These are phyloP conservation scores for Lasiodiplodia gonubiensis DNA, from an alignment of 2,329 filamentous ascomycete genomes.

Conservation along the genomic window DNA sequence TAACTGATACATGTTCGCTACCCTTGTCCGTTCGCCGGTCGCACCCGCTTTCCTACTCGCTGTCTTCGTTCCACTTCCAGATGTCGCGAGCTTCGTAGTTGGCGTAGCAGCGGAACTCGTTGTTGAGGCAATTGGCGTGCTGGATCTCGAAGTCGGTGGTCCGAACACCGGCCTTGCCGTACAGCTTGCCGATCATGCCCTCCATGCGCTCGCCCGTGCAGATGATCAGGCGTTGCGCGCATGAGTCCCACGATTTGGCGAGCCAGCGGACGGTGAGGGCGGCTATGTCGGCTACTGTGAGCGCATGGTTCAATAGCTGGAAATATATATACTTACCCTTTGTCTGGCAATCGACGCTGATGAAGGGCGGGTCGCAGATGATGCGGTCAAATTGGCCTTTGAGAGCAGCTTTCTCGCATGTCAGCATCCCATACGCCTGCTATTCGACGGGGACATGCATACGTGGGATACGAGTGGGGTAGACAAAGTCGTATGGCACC, in stretches of 20 bases:
- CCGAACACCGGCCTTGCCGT: constrained; percentile 64
- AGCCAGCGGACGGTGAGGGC: constrained; percentile 79
- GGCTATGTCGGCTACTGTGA: constrained; percentile 49
- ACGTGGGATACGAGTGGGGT: constrained; percentile 70
- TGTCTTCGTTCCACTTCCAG: constrained; percentile 44
- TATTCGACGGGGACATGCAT: constrained; percentile 32
- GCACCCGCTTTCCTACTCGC: constrained; percentile 22
- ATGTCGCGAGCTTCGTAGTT: constrained; percentile 70
- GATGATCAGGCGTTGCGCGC: constrained; percentile 59
- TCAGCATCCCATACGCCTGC: background rate
- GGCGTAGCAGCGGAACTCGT: constrained; percentile 80
- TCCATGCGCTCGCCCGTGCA: constrained; percentile 83
- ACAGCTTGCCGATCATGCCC: constrained; percentile 67
- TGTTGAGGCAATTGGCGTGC: constrained; percentile 76
- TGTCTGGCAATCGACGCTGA: constrained; percentile 80
- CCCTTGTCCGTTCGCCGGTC: background rate
- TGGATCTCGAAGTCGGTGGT: constrained; percentile 72
- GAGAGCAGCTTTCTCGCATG: constrained; percentile 53
- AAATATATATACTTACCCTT: constrained; percentile 59
- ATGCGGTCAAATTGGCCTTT: constrained; percentile 71
- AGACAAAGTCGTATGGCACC: constrained; percentile 73
- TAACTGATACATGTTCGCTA: background rate
- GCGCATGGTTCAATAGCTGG: background rate
- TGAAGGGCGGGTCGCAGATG: constrained; percentile 78
- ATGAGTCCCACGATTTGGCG: constrained; percentile 55